Conservation (phyloP, 306 rosid species). For the Lagenaria siceraria region DNA sequence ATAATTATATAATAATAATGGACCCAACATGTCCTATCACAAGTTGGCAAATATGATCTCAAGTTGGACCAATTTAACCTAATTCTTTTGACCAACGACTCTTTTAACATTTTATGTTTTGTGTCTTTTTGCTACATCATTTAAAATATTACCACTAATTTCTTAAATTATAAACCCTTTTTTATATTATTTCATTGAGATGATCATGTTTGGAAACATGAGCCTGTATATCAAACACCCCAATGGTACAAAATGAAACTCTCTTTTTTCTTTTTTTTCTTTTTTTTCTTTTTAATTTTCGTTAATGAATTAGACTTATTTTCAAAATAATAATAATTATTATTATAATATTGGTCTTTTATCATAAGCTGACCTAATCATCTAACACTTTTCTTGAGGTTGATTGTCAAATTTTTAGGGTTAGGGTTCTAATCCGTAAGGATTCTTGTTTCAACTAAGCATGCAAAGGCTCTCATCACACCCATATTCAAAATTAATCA, state of each 20-base stretch:
- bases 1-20: neutral
- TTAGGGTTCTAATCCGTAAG: too few species aligned
- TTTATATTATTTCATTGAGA: neutral
- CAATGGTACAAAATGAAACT: neutral
- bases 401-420: too few species aligned
- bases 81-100: neutral
- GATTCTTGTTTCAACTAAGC: too few species aligned
- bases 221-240: neutral
- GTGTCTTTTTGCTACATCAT: neutral
- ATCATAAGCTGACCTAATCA: too few species aligned
- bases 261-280: neutral
- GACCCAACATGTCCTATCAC: neutral
- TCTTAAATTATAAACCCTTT: neutral
- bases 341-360: too few species aligned
- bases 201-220: neutral
- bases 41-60: slow-evolving; percentile 1
- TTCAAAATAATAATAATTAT: too few species aligned
- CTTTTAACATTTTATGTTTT: neutral
- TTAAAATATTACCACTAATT: too few species aligned
- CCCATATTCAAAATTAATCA: too few species aligned
- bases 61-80: slow-evolving; percentile 3
- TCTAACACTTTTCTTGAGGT: too few species aligned
- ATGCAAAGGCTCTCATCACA: too few species aligned
- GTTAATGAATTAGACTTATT: too few species aligned
- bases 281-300: neutral